Base-by-base conservation (phyloP, 2,329 filamentous ascomycete species). In the Cytospora piceicola region DNA sequence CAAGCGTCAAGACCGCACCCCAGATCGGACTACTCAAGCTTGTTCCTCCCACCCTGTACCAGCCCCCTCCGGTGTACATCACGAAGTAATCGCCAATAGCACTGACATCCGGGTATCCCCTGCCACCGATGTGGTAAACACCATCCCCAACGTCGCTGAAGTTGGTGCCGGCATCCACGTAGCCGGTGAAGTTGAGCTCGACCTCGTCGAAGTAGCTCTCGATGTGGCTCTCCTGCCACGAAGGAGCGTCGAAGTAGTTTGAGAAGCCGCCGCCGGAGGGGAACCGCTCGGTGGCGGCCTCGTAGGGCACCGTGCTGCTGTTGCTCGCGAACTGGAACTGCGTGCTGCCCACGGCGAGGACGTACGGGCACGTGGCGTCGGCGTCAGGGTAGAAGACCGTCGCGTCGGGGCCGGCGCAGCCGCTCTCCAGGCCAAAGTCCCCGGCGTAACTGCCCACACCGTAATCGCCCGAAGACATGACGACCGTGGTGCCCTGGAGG, bases 1-100 rank as follows among this genome's bases (percentile, higher is more conserved):
- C 75, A 69, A 83, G 70, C 1, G 80, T 85, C 32, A 86, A 70
- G 49, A 84, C 77, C 0, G 79, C 73, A 0, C 78, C 82, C 68
- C 81, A 80, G 1, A 82, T 79, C 0, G 84, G 84, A 36, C 80
- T 72, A 3, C 79, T 79, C 9, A 83, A 81, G 58, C 80, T 83
- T 5, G 84, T 86, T 15, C 84, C 84, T 30, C 79, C 82, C 29
- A 83, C 76, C 3, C 77, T 72, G 27, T 72, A 66, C 60, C 76
- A 70, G n/a, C 70, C 64, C 5, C 76, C 77, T n/a, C 74, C 70
- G 58, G 75, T 74, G 58, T 75, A 72, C 6, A 76, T 70, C 17
- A 75, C 71, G 54, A 75, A 76, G 60, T 72, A 70, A 62, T 76
- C 79, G 17, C 77, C 81, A 46, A 77, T 77, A 0, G 82, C 81